Conservation (phyloP, 176 grass and related monocot species). For the Juncus inflexus region DNA sequence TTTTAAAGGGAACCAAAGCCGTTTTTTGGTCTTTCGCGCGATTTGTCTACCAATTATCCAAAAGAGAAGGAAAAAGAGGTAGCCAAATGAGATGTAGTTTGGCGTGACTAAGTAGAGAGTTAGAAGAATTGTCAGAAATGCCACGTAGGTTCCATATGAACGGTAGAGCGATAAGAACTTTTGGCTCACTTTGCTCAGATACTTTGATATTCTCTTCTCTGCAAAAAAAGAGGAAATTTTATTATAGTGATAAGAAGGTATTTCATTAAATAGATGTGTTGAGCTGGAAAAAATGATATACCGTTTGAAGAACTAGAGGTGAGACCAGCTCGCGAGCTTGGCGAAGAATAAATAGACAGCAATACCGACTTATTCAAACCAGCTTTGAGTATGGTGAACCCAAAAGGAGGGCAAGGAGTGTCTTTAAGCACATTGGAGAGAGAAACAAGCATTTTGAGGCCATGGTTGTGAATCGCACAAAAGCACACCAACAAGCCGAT, state of each 20-base stretch:
- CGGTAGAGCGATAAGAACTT: conserved; percentile 83
- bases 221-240: conserved; percentile 25
- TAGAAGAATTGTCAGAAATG: conserved; percentile 90
- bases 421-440: conserved; percentile 79
- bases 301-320: conserved; percentile 54
- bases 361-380: conserved; percentile 94
- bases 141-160: conserved; percentile 93
- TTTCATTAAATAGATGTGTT: neutral
- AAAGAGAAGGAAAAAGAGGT: conserved; percentile 95
- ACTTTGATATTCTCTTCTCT: conserved; percentile 86
- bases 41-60: conserved; percentile 99
- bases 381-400: conserved; percentile 86
- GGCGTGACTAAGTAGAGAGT: conserved; percentile 92
- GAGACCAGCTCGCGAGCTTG: conserved; percentile 43
- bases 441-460: conserved; percentile 95
- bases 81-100: conserved; percentile 98
- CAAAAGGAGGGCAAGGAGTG: conserved; percentile 84
- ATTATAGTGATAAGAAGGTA: neutral
- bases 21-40: conserved; percentile 66
- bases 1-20: conserved; percentile 89
- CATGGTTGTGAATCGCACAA: conserved; percentile 93
- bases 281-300: conserved; percentile 24
- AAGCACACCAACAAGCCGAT: conserved; percentile 86
- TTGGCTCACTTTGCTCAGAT: conserved; percentile 84
- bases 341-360: conserved; percentile 80